Evolutionary conservation across 495 filamentous ascomycete species (phyloP), one percentile per base, ranked within the genome.

Genomic region (Opeltia flavorubescens): DNA sequence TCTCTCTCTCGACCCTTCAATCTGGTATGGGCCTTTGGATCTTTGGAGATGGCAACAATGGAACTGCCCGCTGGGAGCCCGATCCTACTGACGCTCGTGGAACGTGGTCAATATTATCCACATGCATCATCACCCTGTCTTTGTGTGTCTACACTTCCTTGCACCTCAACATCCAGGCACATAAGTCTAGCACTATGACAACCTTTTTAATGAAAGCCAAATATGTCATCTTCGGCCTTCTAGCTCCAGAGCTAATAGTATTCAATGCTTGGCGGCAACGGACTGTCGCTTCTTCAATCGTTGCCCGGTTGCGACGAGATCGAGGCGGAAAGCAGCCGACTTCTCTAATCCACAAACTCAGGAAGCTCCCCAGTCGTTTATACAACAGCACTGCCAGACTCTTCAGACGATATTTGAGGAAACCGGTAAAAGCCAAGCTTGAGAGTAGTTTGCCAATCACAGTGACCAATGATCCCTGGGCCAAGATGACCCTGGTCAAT

Each of bases 131-230:
- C 26, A 66, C 63, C 24, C 56, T 64, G 2, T 15, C 52, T 5
- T 50, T 63, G 12, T 66, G 62, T 35, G 53, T 60, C 30, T 66
- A 60, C 49, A 50, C 59, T 8, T 54, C 60, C 1, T 52, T 64
- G 4, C 58, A 51, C 40, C 56, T 61, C 12, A 62, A 66, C 38
- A 26, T 66, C 9, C 61, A 55, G 11, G 41, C 42, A 0, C 39
- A 36, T 23, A 43, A 53, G 23, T 38, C 31, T 9, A 43, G 23
- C 21, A 17, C 17, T 1, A 31, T 23, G 27, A 24, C n/a, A 15
- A 48, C 20, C 20, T 33, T 36, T 6, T 13, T 26, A 2, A 43
- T 50, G 6, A 49, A 50, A 36, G 21, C 42, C 13, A 45, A 34
- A 21, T 49, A 43, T 43, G 34, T 51, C 15, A 7, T 30, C 27